Conservation (phyloP, 208 protist genomes). For the Trypanosoma caninum region DNA sequence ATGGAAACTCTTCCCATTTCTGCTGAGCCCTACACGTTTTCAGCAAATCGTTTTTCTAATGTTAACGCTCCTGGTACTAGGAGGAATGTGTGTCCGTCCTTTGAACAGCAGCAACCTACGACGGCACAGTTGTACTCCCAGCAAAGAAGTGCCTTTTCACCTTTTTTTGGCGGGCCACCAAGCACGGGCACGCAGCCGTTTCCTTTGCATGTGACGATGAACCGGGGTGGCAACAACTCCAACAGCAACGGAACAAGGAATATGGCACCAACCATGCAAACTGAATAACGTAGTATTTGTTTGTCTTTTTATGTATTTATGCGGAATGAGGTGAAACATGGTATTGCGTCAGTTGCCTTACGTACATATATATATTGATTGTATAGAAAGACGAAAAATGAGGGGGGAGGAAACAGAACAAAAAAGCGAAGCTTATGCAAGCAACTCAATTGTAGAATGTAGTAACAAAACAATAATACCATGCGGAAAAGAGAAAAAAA, state of each 20-base stretch:
- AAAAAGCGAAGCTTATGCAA: no score
- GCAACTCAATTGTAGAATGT: no score
- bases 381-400: no score
- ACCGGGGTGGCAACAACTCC: not conserved
- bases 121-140: slow-evolving; percentile 7
- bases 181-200: not conserved
- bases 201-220: not conserved
- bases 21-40: slow-evolving; percentile 19
- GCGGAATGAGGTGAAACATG: not conserved
- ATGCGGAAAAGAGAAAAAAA: no score
- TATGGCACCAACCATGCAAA: no score
- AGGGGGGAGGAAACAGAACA: no score
- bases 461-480: not conserved
- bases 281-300: no score
- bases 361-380: no score
- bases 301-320: not conserved
- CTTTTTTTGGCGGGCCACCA: not conserved
- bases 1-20: slow-evolving; percentile 7
- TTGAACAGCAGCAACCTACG: not conserved
- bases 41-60: slow-evolving; percentile 15
- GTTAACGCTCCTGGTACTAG: not conserved
- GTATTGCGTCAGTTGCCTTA: no score
- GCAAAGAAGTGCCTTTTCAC: slow-evolving; percentile 5
- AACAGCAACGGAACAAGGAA: not conserved
- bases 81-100: slow-evolving; percentile 3